Evolutionary conservation across 768 basidiomycete species (phyloP), one percentile per base, ranked within the genome.

Genomic region (Phaffia tasmanica): DNA sequence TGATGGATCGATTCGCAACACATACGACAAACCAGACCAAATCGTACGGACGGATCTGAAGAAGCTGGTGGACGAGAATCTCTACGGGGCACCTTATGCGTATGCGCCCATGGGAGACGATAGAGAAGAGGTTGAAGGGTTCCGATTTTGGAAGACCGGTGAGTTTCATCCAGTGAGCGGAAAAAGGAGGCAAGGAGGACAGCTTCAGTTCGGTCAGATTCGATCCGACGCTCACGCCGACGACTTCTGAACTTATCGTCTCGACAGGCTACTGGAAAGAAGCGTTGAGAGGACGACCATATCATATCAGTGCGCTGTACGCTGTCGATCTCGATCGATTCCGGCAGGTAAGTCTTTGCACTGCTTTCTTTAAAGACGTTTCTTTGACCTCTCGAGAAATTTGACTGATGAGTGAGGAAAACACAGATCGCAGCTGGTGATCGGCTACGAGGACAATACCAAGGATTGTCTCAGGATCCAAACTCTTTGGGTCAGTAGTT

Each of bases 21-120:
- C 14, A 19, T 47, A 19, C 48, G 19, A 2, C 7, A 16, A 57
- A 8, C 35, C 62, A 72, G 73, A 76, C 57, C 77, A 80, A 70
- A 98, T 99, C 67, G 92, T 99, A 9, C 85, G 95, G 3, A 84
- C 90, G n/a, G 94, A 99, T 76, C 78, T 98, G 70, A 85, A 93
- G 74, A 91, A 97, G 73, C 81, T 99, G 16, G 86, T 95, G n/a
- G 88, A 95, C 71, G 77, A 95, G 59, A 88, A 99, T 73, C 80
- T 99, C 15, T 83, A 91, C 30, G 92, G 92, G 0, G 89, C 90
- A 0, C 92, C 94, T 1, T 98, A 98, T 71, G 92, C 86, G 0
- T 97, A 93, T 72, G 89, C 93, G 0, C 95, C 95, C 0, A 99
- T 99, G 95, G 95, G 95, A 1, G 85, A 94, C 72, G 89, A 94